Evolutionary conservation across 768 basidiomycete genomes (phyloP).

Genomic region (Royoungia palumana): DNA sequence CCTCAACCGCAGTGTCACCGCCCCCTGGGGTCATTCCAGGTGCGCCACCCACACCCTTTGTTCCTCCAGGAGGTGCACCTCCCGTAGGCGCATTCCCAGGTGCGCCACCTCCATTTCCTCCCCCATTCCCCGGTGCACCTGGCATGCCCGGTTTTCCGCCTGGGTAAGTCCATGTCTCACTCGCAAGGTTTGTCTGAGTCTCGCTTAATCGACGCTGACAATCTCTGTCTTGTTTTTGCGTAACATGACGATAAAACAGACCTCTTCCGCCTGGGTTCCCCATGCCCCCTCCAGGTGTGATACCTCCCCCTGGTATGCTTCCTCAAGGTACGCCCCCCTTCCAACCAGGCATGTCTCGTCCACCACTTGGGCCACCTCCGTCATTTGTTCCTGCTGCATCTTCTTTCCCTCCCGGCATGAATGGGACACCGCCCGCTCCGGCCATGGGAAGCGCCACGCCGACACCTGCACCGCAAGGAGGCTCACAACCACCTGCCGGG

Average conservation of each 20-base stretch:
- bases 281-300: slow-evolving; percentile 43
- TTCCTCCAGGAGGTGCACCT: slow-evolving; percentile 35
- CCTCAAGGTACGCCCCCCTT: slow-evolving; percentile 39
- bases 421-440: slow-evolving; percentile 20
- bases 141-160: slow-evolving; percentile 53
- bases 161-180: slow-evolving; percentile 41
- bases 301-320: slow-evolving; percentile 33
- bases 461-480: slow-evolving; percentile 9
- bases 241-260: slow-evolving; percentile 27
- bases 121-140: slow-evolving; percentile 43
- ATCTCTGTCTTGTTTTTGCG: slow-evolving; percentile 9
- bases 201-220: slow-evolving; percentile 19
- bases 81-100: slow-evolving; percentile 39
- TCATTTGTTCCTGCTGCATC: slow-evolving; percentile 35
- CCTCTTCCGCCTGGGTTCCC: slow-evolving; percentile 55
- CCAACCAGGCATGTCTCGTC: slow-evolving; percentile 36
- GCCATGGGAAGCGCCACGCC: slow-evolving; percentile 26
- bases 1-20: slow-evolving; percentile 32
- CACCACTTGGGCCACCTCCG: slow-evolving; percentile 33
- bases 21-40: slow-evolving; percentile 42
- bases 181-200: slow-evolving; percentile 13
- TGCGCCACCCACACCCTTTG: slow-evolving; percentile 40
- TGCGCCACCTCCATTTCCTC: slow-evolving; percentile 36
- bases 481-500: slow-evolving; percentile 15
- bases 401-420: slow-evolving; percentile 26